Evolutionary conservation across 371 early-diverging fungal species (phyloP).

Genomic region (Parasitella parasitica): DNA sequence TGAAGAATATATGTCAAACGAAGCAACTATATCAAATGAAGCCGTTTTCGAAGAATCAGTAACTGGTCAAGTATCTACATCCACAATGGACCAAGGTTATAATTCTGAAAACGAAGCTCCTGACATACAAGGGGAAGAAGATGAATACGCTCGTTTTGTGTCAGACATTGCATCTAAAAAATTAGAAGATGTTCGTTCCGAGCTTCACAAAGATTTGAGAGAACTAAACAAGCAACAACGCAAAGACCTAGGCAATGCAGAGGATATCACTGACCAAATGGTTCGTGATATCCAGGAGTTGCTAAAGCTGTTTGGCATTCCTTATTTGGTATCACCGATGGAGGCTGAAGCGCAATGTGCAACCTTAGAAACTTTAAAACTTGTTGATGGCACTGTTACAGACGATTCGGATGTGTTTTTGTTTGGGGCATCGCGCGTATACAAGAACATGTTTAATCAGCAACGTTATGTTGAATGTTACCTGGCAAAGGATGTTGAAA

Average conservation of each 20-base stretch:
- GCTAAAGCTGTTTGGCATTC: constrained; percentile 93
- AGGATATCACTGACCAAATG: constrained; percentile 71
- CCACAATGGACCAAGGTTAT: constrained; percentile 25
- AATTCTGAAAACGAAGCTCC: constrained; percentile 45
- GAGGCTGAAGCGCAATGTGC: constrained; percentile 99
- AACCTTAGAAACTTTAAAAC: constrained; percentile 56
- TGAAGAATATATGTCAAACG: neutral
- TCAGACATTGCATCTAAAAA: constrained; percentile 50
- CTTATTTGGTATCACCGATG: constrained; percentile 92
- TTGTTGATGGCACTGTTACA: constrained; percentile 97
- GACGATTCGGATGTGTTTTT: constrained; percentile 99
- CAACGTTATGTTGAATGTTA: constrained; percentile 88
- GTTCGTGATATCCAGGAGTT: constrained; percentile 72
- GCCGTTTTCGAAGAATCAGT: neutral
- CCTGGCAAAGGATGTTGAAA: constrained; percentile 59
- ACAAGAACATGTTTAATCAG: constrained; percentile 95
- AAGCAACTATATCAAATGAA: neutral
- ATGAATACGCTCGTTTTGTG: constrained; percentile 57
- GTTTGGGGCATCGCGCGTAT: constrained; percentile 91
- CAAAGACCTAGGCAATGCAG: constrained; percentile 65
- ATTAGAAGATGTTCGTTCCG: constrained; percentile 41
- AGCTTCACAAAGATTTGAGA: constrained; percentile 61
- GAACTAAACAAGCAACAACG: constrained; percentile 53
- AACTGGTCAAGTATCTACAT: neutral
- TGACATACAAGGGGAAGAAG: constrained; percentile 46